Conservation (phyloP, 352 stramenopile genomes). For the Phytophthora brassicae region DNA sequence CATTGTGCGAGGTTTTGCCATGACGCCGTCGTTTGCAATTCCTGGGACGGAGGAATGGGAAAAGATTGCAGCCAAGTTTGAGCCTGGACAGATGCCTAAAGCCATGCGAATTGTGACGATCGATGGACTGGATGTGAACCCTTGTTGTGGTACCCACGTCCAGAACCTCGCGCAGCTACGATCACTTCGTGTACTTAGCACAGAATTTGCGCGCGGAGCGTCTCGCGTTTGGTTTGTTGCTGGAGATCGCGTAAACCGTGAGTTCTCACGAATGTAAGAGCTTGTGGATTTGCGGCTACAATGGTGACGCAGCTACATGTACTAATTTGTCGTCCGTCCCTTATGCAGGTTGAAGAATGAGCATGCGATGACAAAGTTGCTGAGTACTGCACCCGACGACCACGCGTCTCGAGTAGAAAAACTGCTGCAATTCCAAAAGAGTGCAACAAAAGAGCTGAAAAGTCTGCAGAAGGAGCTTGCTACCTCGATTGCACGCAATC, state of each 20-base stretch:
- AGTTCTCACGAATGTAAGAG: slow-evolving; percentile 75
- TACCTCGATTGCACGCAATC: slow-evolving; percentile 42
- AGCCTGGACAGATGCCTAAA: slow-evolving; percentile 52
- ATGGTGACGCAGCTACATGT: not conserved
- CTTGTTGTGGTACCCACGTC: slow-evolving; percentile 90
- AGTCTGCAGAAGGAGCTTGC: slow-evolving; percentile 72
- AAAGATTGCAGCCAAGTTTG: slow-evolving; percentile 63
- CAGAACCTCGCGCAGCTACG: slow-evolving; percentile 68
- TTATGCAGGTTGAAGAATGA: slow-evolving; percentile 56
- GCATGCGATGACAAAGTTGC: slow-evolving; percentile 66
- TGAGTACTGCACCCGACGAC: slow-evolving; percentile 67
- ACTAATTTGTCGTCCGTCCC: not conserved
- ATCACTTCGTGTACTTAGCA: slow-evolving; percentile 74
- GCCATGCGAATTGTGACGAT: slow-evolving; percentile 85
- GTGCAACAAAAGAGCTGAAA: slow-evolving; percentile 67
- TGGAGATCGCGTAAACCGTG: slow-evolving; percentile 73
- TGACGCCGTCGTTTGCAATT: slow-evolving; percentile 59
- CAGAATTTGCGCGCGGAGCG: slow-evolving; percentile 62
- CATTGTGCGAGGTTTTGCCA: slow-evolving; percentile 58
- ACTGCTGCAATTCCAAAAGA: slow-evolving; percentile 63
- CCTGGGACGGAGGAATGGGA: slow-evolving; percentile 59
- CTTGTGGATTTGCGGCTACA: not conserved
- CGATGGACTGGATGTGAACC: slow-evolving; percentile 81
- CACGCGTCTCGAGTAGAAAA: slow-evolving; percentile 69
- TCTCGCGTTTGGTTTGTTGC: slow-evolving; percentile 86